Percentiles rank a stretch among this genome's conserved stretches.
Conservation (phyloP, 306 rosid genomes). For the Hippophae gyantsensis region DNA sequence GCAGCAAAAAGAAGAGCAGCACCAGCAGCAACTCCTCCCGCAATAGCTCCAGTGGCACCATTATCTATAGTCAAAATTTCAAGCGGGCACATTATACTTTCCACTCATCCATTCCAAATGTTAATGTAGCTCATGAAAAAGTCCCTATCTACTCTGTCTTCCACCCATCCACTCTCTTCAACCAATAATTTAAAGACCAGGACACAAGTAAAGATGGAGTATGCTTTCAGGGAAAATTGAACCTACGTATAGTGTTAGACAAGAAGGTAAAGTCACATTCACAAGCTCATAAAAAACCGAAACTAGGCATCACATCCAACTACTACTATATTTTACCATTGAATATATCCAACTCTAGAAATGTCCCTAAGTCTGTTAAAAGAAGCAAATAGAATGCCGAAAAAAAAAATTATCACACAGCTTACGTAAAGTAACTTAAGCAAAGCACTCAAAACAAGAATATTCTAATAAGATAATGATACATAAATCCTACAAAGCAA, state of each 20-base stretch:
- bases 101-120: background rate
- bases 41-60: slow-evolving; percentile 70
- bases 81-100: background rate
- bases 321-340: background rate
- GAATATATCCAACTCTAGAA: too few species aligned
- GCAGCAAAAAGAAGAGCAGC: slow-evolving; percentile 86
- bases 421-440: too few species aligned
- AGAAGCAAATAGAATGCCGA: background rate
- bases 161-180: background rate
- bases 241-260: background rate
- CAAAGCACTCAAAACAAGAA: background rate
- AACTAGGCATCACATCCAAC: background rate
- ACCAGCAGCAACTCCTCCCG: slow-evolving; percentile 98
- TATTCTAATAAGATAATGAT: background rate
- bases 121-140: background rate
- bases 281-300: background rate
- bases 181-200: background rate
- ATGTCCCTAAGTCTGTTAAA: background rate
- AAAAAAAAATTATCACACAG: background rate
- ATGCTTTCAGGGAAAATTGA: background rate
- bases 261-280: background rate
- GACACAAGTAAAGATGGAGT: background rate
- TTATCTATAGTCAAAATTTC: slow-evolving; percentile 32
- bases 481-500: background rate
- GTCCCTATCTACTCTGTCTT: background rate